Percentiles rank a stretch among this genome's conserved stretches.
phyloP scores from a whole-genome alignment of 1,284 basidiomycete genomes.

The Athelia psychrophila region DNA sequence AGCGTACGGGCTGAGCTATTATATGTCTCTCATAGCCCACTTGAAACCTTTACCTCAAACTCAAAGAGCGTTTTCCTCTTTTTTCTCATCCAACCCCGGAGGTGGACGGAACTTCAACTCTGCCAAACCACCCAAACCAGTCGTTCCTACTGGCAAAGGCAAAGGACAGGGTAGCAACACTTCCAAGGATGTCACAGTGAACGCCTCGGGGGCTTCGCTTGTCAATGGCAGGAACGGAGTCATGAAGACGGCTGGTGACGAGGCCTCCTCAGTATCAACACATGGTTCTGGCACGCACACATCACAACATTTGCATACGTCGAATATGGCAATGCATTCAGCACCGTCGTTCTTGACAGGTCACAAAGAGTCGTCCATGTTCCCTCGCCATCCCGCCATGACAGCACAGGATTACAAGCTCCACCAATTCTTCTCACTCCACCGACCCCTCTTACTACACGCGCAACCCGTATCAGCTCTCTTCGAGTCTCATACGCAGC shows the following conservation, averaged over 20 bases:
- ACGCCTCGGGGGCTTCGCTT: conserved; percentile 12
- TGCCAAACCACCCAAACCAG: conserved; percentile 58
- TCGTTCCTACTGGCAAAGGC: conserved; percentile 34
- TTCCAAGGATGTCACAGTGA: conserved; percentile 14
- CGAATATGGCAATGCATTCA: background rate
- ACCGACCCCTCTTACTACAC: conserved; percentile 69
- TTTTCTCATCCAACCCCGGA: conserved; percentile 74
- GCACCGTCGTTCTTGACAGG: conserved; percentile 1
- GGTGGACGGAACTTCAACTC: conserved; percentile 74
- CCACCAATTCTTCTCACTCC: conserved; percentile 77
- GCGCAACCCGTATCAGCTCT: conserved; percentile 52
- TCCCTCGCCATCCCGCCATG: conserved; percentile 48
- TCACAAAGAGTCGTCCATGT: conserved; percentile 12
- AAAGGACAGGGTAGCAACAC: conserved; percentile 25
- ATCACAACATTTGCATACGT: background rate
- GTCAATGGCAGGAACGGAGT: conserved; percentile 7
- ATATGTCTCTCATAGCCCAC: conserved; percentile 45
- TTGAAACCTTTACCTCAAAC: conserved; percentile 44
- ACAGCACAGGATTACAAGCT: conserved; percentile 66
- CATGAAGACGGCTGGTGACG: background rate
- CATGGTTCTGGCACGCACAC: too few relatives aligned
- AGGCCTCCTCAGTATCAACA: background rate
- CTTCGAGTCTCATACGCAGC: conserved; percentile 45
- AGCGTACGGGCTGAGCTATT: background rate
- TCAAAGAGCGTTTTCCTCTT: conserved; percentile 67